Evolutionary conservation across 306 rosid genomes (phyloP).

Genomic region (Casuarina cunninghamiana): DNA sequence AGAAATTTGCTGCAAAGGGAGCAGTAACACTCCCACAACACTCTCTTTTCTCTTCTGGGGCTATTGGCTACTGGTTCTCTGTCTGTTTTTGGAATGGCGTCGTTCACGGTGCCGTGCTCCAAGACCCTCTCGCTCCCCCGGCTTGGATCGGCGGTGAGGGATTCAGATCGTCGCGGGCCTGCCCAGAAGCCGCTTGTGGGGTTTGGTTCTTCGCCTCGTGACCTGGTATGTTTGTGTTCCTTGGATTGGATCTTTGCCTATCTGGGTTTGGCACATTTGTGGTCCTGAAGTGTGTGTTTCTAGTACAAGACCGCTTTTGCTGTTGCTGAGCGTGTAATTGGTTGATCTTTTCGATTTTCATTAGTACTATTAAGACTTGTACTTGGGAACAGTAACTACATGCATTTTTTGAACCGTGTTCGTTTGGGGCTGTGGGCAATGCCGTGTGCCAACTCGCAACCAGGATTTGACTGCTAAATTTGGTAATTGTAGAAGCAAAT

Average conservation of each 20-base stretch:
- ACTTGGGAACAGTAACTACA: background rate
- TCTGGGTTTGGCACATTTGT: slow-evolving; percentile 2
- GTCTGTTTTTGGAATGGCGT: slow-evolving; percentile 47
- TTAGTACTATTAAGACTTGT: too few relatives aligned
- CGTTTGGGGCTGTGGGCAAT: background rate
- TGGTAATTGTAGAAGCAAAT: too few relatives aligned
- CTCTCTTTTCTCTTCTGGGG: background rate
- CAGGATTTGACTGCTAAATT: too few relatives aligned
- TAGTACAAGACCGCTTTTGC: background rate
- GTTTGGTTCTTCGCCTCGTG: slow-evolving; percentile 42
- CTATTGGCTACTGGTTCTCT: slow-evolving; percentile 19
- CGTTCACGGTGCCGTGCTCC: slow-evolving; percentile 62
- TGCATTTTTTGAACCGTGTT: background rate
- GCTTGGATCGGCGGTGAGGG: slow-evolving; percentile 34
- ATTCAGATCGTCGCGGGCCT: slow-evolving; percentile 26
- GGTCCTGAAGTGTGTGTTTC: background rate
- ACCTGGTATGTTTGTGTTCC: slow-evolving; percentile 30
- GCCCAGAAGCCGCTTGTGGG: slow-evolving; percentile 35
- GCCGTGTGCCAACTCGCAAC: background rate
- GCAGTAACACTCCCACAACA: background rate
- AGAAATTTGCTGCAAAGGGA: too few relatives aligned
- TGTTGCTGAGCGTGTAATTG: background rate
- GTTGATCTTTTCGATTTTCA: background rate
- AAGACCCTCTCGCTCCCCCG: slow-evolving; percentile 38
- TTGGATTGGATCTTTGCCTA: slow-evolving; percentile 16